These are phyloP conservation scores for Pisolithus tinctorius DNA, from an alignment of 768 basidiomycete species.

Conservation along the genomic window DNA sequence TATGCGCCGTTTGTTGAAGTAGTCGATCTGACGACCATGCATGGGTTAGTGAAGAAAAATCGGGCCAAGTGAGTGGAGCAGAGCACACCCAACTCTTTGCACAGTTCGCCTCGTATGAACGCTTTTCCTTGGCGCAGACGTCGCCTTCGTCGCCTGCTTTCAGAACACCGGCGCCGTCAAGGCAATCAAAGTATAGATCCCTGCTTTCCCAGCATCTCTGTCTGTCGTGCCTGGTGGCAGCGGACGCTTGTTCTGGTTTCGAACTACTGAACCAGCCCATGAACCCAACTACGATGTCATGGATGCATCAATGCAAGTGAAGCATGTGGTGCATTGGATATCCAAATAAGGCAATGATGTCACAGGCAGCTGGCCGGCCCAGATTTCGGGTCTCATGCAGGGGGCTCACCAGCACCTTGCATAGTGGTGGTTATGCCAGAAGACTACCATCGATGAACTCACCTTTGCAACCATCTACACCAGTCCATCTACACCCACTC, in stretches of 20 bases:
- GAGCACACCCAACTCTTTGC: conserved; percentile 83
- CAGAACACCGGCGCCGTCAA: conserved; percentile 61
- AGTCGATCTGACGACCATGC: conserved; percentile 63
- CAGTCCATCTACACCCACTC: conserved; percentile 69
- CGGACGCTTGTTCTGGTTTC: conserved; percentile 34
- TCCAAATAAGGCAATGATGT: background rate
- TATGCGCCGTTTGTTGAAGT: conserved; percentile 88
- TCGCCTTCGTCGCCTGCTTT: conserved; percentile 68
- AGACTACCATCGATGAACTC: conserved; percentile 15
- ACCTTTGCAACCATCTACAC: conserved; percentile 34
- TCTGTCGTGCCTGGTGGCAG: conserved; percentile 56
- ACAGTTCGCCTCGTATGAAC: conserved; percentile 63
- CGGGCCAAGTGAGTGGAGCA: background rate
- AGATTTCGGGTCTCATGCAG: background rate
- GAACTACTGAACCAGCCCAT: conserved; percentile 33
- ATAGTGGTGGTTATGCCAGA: conserved; percentile 7
- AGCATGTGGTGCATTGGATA: background rate
- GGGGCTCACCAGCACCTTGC: too few species aligned
- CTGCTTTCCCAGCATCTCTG: conserved; percentile 80
- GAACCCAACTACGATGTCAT: too few species aligned
- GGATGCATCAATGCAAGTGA: too few species aligned
- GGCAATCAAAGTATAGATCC: conserved; percentile 80
- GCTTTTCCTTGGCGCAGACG: conserved; percentile 52
- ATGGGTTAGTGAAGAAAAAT: background rate
- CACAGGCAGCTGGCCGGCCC: background rate